Evolutionary conservation across 1,139 yeast genomes (phyloP).

Genomic region (Scheffersomyces segobiensis): DNA sequence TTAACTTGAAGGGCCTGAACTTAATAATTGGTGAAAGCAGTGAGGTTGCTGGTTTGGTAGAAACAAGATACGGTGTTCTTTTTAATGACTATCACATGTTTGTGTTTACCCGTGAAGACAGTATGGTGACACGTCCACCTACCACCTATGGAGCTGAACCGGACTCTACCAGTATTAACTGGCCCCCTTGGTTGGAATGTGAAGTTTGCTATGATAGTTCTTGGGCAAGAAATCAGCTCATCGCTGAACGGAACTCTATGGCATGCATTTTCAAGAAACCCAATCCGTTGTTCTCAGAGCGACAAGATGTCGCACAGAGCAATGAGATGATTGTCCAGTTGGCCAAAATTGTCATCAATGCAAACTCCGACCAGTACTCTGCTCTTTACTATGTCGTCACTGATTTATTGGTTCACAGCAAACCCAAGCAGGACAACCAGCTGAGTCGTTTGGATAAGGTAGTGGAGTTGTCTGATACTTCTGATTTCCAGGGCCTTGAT

Average conservation of each 20-base stretch:
- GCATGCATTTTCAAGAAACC: slow-evolving; percentile 66
- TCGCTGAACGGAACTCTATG: slow-evolving; percentile 64
- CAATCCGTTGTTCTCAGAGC: slow-evolving; percentile 55
- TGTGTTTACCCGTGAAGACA: slow-evolving; percentile 51
- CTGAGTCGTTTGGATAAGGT: slow-evolving; percentile 65
- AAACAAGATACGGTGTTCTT: slow-evolving; percentile 69
- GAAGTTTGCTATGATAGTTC: slow-evolving; percentile 76
- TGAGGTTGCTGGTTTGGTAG: slow-evolving; percentile 52
- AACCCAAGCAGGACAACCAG: slow-evolving; percentile 57
- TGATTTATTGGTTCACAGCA: slow-evolving; percentile 66
- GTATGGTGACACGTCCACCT: slow-evolving; percentile 21
- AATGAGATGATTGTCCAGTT: slow-evolving; percentile 53
- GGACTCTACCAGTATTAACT: slow-evolving; percentile 20
- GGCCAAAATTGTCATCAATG: slow-evolving; percentile 66
- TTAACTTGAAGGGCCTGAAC: slow-evolving; percentile 53
- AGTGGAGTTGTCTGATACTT: slow-evolving; percentile 66
- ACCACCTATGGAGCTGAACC: slow-evolving; percentile 23
- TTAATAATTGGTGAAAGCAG: slow-evolving; percentile 36
- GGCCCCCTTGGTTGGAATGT: slow-evolving; percentile 86
- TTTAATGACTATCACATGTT: slow-evolving; percentile 72
- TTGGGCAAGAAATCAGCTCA: slow-evolving; percentile 53
- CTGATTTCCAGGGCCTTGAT: slow-evolving; percentile 59
- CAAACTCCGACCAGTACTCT: slow-evolving; percentile 75
- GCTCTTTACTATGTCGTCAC: slow-evolving; percentile 63
- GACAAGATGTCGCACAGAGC: slow-evolving; percentile 19